These are phyloP conservation scores for Boletus smithii DNA, from an alignment of 1,284 basidiomycete genomes.

Conservation along the genomic window DNA sequence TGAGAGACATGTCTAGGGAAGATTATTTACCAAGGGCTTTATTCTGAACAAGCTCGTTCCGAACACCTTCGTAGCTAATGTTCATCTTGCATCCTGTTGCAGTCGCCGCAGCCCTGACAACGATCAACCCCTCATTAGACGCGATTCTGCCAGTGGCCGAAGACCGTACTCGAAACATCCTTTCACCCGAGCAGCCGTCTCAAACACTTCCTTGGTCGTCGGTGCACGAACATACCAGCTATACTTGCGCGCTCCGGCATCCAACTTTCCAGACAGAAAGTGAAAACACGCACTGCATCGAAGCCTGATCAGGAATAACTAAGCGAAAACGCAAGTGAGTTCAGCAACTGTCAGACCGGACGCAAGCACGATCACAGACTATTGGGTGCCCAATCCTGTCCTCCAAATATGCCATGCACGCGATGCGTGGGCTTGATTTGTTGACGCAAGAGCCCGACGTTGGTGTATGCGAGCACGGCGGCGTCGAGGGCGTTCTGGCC, in stretches of 20 bases:
- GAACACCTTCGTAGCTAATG: conserved; percentile 39
- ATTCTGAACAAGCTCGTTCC: conserved; percentile 66
- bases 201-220: conserved; percentile 55
- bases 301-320: conserved; percentile 80
- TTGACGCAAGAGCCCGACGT: conserved; percentile 68
- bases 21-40: conserved; percentile 44
- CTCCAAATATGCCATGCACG: conserved; percentile 65
- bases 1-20: not conserved
- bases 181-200: conserved; percentile 55
- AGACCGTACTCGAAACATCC: conserved; percentile 67
- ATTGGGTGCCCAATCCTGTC: conserved; percentile 59
- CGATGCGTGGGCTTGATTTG: conserved; percentile 61
- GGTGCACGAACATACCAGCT: conserved; percentile 70
- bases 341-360: not conserved
- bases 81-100: conserved; percentile 69
- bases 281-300: conserved; percentile 46
- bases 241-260: not conserved
- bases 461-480: conserved; percentile 68
- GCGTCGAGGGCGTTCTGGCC: conserved; percentile 76
- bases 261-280: not conserved
- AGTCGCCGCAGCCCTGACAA: conserved; percentile 14
- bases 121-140: not conserved
- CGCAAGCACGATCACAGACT: conserved; percentile 34
- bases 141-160: not conserved
- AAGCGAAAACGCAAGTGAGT: not conserved